phyloP scores from a whole-genome alignment of 345 rosid genomes.

The Cardamine occulta region DNA sequence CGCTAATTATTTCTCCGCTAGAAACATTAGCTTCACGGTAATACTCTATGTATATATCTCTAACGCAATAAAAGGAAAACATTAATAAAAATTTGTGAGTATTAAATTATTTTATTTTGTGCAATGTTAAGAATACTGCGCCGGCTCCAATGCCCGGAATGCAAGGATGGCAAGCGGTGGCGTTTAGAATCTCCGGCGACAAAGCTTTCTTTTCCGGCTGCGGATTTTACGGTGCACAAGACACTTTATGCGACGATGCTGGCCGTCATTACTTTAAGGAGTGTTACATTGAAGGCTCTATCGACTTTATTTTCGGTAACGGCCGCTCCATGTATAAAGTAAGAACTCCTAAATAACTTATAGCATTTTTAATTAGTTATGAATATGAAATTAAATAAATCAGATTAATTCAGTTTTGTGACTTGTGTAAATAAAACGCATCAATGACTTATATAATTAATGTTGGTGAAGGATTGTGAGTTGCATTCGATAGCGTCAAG shows the following conservation, averaged over 20 bases:
- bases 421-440: not conserved
- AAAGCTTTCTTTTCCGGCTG: conserved; percentile 90
- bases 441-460: not conserved
- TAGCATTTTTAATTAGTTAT: not conserved
- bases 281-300: conserved; percentile 91
- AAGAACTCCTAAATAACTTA: conserved; percentile 29
- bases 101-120: not conserved
- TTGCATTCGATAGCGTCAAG: conserved; percentile 87
- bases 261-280: conserved; percentile 94
- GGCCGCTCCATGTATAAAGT: conserved; percentile 95
- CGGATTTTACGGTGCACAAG: conserved; percentile 94
- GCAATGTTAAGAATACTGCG: conserved; percentile 68
- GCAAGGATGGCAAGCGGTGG: conserved; percentile 97
- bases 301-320: conserved; percentile 94
- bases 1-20: conserved; percentile 83
- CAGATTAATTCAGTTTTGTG: not conserved
- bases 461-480: conserved; percentile 73
- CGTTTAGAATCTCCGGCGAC: conserved; percentile 89
- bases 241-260: conserved; percentile 91
- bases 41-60: conserved; percentile 31
- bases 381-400: not conserved
- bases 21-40: conserved; percentile 95
- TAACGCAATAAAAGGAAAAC: not conserved
- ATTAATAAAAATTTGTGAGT: not conserved
- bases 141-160: conserved; percentile 94